Evolutionary conservation across 495 filamentous ascomycete genomes (phyloP), one percentile per base, ranked within the genome.

Genomic region (Aspergillus hancockii): DNA sequence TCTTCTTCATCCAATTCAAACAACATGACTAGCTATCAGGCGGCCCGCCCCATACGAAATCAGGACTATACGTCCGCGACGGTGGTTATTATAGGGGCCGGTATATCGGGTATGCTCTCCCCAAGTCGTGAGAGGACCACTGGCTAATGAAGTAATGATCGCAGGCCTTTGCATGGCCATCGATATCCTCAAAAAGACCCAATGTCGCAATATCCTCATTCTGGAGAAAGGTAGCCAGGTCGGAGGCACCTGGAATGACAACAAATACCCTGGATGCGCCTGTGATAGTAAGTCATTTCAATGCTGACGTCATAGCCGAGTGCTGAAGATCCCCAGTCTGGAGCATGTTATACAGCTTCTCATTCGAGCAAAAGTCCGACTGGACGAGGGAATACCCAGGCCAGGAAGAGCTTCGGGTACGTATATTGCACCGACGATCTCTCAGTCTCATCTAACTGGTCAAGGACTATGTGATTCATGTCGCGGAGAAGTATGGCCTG

Each of bases 371-470:
- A 13, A 86, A 86, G 28, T 75, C 84, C 10, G 69, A 80, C 63
- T 90, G 88, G 86, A 81, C 83, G 5, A 71, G 81, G 30, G 80
- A 87, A 40, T 88, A 88, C 62, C 82, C 87, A 0, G 84, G 85
- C 0, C 85, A 87, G 54, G 76, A 78, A 49, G 87, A 89, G 64
- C 84, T 89, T 25, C 76, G 81, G 51, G 74, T 81, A 54, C 59
- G 71, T 76, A 2, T 7, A 12, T 25, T 18, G 0, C 9, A 41
- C n/a, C 32, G 6, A 9, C 12, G 6, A 19, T 28, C 21, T 54
- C 36, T 3, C 7, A n/a, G 10, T 25, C 8, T 13, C 18, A 13
- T 16, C 52, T 54, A 43, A 54, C 23, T 3, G 5, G 36, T 3
- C 80, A 79, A 68, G 75, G 71, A 55, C 57, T 89, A 90, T 60